Base-by-base conservation (phyloP, 306 rosid genomes). In the Casuarina cunninghamiana region DNA sequence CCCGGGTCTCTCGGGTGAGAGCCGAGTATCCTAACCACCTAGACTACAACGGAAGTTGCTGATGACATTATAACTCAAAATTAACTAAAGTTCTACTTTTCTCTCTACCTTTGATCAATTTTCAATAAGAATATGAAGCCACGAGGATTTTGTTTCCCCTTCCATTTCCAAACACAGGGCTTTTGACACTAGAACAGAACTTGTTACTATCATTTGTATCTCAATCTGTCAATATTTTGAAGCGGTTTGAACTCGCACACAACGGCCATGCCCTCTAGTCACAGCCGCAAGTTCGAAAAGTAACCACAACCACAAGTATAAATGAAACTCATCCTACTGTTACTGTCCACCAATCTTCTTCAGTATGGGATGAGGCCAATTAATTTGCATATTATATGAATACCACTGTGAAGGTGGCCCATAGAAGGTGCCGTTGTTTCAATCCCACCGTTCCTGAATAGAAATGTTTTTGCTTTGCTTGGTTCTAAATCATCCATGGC, bases 1-100 rank as follows among this genome's bases (percentile, higher is more conserved):
- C 71, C 71, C 71, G 50, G 50, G 71, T 66, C 71, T 66, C 71
- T 66, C 71, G 71, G 71, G 71, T 66, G 71, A 66, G 71, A 66
- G 71, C 71, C 71, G 71, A 66, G 71, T 66, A 66, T 66, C 71
- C 71, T 66, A 4, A 66, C 71, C 71, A 66, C 16, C 50, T 66
- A 66, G 71, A 66, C 71, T 66, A 66, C 71, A 66, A 66, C 71
- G 50, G 71, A 66, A 0, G 65, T 3, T 58, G 39, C 1, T 26
- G 32, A 26, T 26, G 32, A 26, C 32, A 26, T 26, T 26, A 26
- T 26, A 26, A 26, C 1, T 26, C 1, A 26, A 26, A 26, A 26
- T 26, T 26, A 0, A 0, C 0, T 26, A 26, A 26, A 26, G 1
- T 26, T 26, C 32, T 26, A 26, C 32, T 0, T 26, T 26, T 0